Percentiles rank a stretch among this genome's conserved stretches.
phyloP scores from a whole-genome alignment of 192 early-diverging fungal genomes.

The Mortierella alpina region DNA sequence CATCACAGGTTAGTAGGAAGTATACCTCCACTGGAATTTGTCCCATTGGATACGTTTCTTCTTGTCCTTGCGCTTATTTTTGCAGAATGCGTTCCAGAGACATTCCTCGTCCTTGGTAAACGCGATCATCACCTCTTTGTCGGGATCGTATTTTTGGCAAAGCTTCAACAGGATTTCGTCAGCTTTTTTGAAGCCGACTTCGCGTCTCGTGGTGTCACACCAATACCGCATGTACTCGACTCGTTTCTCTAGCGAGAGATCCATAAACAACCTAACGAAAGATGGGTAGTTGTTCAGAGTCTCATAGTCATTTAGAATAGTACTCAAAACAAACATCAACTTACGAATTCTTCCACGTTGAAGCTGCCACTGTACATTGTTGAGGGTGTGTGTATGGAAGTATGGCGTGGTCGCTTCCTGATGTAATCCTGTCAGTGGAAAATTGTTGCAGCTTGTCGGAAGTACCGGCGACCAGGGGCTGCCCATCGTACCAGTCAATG shows the following conservation, averaged over 20 bases:
- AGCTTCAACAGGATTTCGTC: constrained; percentile 21
- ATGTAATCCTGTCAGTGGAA: constrained; percentile 1
- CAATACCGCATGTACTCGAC: constrained; percentile 32
- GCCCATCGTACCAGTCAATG: constrained; percentile 11
- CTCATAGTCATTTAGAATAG: not conserved
- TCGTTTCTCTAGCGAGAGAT: constrained; percentile 8
- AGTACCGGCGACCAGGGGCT: not conserved
- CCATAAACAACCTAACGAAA: constrained; percentile 3
- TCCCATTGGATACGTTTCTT: too few species aligned
- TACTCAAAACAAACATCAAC: not conserved
- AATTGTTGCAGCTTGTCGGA: constrained; percentile 6
- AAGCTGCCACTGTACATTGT: constrained; percentile 23
- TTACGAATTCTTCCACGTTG: constrained; percentile 21
- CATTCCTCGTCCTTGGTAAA: too few species aligned
- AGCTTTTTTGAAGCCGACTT: constrained; percentile 16
- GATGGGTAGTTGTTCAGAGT: not conserved
- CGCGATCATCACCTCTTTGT: too few species aligned
- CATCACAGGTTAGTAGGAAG: too few species aligned
- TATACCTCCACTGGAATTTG: too few species aligned
- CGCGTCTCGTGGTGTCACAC: constrained; percentile 16
- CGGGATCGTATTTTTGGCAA: constrained; percentile 14
- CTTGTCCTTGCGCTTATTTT: too few species aligned
- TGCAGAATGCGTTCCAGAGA: too few species aligned
- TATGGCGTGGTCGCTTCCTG: constrained; percentile 6
- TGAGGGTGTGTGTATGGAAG: constrained; percentile 15